These are phyloP conservation scores for Boletus reticulatus DNA, from an alignment of 768 basidiomycete genomes.

Conservation along the genomic window DNA sequence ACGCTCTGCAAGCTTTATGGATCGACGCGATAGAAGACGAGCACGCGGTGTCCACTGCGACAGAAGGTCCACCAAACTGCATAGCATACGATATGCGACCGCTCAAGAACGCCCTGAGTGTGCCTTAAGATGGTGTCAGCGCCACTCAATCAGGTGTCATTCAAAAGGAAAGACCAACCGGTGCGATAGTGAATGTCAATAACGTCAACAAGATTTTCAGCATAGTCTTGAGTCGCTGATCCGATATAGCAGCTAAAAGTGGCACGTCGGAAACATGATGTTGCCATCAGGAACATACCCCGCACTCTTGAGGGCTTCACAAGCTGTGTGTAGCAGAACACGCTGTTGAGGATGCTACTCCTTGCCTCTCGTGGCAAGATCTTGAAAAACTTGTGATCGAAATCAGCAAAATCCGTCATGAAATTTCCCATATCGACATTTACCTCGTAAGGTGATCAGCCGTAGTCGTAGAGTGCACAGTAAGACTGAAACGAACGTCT, in stretches of 20 bases:
- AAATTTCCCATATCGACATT: conserved; percentile 64
- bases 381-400: conserved; percentile 71
- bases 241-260: conserved; percentile 67
- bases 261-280: conserved; percentile 48
- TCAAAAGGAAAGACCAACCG: conserved; percentile 39
- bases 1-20: conserved; percentile 65
- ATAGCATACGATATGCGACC: conserved; percentile 71
- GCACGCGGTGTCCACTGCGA: conserved; percentile 73
- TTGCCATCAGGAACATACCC: conserved; percentile 66
- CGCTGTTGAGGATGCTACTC: conserved; percentile 76
- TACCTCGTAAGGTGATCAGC: conserved; percentile 40
- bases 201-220: conserved; percentile 57
- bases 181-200: conserved; percentile 73
- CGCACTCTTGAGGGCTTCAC: conserved; percentile 66
- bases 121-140: conserved; percentile 41
- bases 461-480: conserved; percentile 33
- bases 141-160: background rate
- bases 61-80: conserved; percentile 65
- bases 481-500: conserved; percentile 49
- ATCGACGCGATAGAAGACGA: conserved; percentile 68
- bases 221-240: conserved; percentile 68
- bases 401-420: conserved; percentile 51
- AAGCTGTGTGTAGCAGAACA: conserved; percentile 60
- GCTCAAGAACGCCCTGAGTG: conserved; percentile 61
- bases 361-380: conserved; percentile 72